Base-by-base conservation (phyloP, 2,329 filamentous ascomycete species). In the Penicillium sp. region DNA sequence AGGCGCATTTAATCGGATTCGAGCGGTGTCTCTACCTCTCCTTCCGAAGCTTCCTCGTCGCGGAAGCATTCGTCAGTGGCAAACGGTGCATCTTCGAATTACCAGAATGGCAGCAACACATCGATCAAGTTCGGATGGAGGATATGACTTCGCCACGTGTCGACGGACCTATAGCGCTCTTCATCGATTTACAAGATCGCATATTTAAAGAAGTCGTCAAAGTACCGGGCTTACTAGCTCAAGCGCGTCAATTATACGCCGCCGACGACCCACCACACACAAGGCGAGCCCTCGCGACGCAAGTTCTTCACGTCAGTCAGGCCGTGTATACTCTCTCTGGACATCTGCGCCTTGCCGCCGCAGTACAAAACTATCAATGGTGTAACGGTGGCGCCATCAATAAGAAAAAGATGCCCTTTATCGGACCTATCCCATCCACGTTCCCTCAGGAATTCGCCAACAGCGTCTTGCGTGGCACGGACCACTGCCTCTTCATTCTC, bases 31-130 rank as follows among this genome's bases (percentile, higher is more conserved):
- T 76, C 3, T 75, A 71, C 51, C 63, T 76, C 13, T 73, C 73
- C 6, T 76, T 74, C 60, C 71, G 75, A 13, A 73, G 71, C 40
- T 75, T 75, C 40, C 62, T 76, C 8, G 64, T 76, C 33, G 71
- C 73, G 19, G 69, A 75, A 45, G 69, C 74, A 2, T 73, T 73
- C 46, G 61, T 72, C 26, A 61, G 69, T 46, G 71, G 70, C 28
- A 69, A 66, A 22, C 58, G 68, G 6, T 77, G 74, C 49, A 72
- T 76, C 51, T 69, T 76, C 25, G 68, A 68, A 45, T 60, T 67
- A 37, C 71, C 73, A 3, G 68, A 70, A 11, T 76, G 74, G 75
- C 62, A 72, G 11, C 58, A 66, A 14, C 60, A 74, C 53, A 66
- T 72, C 22, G 61, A 65, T 25, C 60, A 70, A 30, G 67, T 75